Evolutionary conservation across 306 rosid genomes (phyloP), one percentile per base, ranked within the genome.

Genomic region (Dryas drummondii): DNA sequence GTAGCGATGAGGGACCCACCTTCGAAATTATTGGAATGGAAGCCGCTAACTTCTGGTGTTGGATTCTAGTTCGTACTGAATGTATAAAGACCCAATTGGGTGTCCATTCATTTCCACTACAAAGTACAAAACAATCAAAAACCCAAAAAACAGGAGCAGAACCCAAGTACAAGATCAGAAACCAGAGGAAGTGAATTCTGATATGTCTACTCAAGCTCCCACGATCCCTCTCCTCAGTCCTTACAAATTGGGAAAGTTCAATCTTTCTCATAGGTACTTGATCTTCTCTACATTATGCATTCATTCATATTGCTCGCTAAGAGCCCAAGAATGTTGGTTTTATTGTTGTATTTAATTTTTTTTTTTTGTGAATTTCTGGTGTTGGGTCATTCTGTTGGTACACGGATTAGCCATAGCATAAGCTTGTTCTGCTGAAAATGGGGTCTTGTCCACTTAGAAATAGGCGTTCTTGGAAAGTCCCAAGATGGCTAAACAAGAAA

Each of bases 231-330:
- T 80, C 46, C 73, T 76, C 6, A 46, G 74, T 13, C 79, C 77
- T 57, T 77, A 80, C 82, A 83, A 72, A 60, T n/a, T 88, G 81
- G 88, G 67, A 19, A 86, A 80, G 11, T 86, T 88, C 53, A 73
- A 84, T 78, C 84, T 86, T 19, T 84, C 87, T 71, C 88, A 86
- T 7, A 78, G 92, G 88, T 88, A 22, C 2, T 16, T 51, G 6
- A 55, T 49, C 2, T 0, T 41, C 22, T 70, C 3, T 37, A 45
- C 62, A 52, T 5, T 3, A 44, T 1, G 8, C 1, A 7, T 15
- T 51, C 5, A 14, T 32, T 22, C 13, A 68, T 26, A 26, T 26
- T 9, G 37, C 63, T 53, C 0, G 37, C 37, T 32, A 32, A 32
- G 37, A 32, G 37, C 37, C 37, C 37, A 32, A 32, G 3, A 32